Percentiles rank a stretch among this genome's conserved stretches.
phyloP scores from a whole-genome alignment of 2,329 filamentous ascomycete genomes.

The Niveomyces coronatus region DNA sequence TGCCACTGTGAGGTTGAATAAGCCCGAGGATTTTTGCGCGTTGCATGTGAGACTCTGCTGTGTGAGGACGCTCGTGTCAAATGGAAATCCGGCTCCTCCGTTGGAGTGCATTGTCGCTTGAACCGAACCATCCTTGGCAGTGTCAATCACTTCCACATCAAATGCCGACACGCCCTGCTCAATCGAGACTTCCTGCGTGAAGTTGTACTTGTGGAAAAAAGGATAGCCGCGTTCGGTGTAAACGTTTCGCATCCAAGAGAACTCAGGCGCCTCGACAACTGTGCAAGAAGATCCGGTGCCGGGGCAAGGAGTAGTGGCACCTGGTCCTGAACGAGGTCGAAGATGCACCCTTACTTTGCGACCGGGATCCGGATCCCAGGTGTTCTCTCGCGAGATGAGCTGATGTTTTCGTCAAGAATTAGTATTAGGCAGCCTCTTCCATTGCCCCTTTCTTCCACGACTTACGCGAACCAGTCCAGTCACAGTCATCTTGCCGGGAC shows the following conservation, averaged over 20 bases:
- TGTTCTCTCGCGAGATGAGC: conserved; percentile 4
- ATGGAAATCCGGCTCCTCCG: conserved; percentile 10
- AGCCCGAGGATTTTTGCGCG: background rate
- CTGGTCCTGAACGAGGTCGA: conserved; percentile 8
- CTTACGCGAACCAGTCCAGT: conserved; percentile 9
- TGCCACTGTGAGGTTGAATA: conserved; percentile 2
- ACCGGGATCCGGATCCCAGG: conserved; percentile 6
- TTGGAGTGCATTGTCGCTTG: conserved; percentile 9
- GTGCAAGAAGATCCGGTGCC: background rate
- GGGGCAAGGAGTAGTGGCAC: background rate
- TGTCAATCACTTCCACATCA: conserved; percentile 10
- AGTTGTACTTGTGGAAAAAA: conserved; percentile 8
- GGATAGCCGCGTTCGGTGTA: conserved; percentile 7
- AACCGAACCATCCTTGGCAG: conserved; percentile 5
- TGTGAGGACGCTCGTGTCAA: conserved; percentile 7
- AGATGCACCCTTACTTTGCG: conserved; percentile 10
- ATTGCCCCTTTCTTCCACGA: background rate
- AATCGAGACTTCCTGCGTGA: conserved; percentile 5
- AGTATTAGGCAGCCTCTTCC: background rate
- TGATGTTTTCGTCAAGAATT: too few species aligned
- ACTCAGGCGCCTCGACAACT: conserved; percentile 1
- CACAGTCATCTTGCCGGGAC: conserved; percentile 10
- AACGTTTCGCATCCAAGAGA: conserved; percentile 2
- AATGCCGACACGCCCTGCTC: conserved; percentile 9
- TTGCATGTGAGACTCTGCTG: conserved; percentile 7